These are phyloP conservation scores for Hansenula anomala DNA, from an alignment of 1,139 yeast genomes.

Conservation along the genomic window DNA sequence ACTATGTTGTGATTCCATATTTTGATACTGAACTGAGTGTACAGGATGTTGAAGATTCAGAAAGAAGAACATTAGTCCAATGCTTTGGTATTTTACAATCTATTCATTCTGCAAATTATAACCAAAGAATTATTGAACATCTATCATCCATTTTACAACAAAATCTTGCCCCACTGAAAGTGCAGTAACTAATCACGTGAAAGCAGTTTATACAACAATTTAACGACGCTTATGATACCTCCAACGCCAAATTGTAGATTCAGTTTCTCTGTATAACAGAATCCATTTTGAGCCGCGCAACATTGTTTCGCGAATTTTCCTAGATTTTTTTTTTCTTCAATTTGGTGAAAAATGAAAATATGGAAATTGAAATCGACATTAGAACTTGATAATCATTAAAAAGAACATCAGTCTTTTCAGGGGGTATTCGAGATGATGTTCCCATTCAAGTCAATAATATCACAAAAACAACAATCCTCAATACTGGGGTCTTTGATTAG, in stretches of 20 bases:
- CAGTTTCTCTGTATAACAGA: too few relatives aligned
- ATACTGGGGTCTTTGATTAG: not conserved
- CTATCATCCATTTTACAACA: constrained; percentile 12
- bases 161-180: not conserved
- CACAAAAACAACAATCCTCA: not conserved
- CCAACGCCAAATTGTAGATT: too few relatives aligned
- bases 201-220: not conserved
- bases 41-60: constrained; percentile 28
- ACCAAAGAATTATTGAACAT: constrained; percentile 48
- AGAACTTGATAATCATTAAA: too few relatives aligned
- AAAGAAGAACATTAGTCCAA: constrained; percentile 40
- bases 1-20: constrained; percentile 42
- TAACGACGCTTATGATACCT: not conserved
- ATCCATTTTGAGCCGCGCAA: too few relatives aligned
- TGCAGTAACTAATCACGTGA: not conserved
- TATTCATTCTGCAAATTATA: constrained; percentile 45
- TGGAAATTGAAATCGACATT: too few relatives aligned
- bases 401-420: too few relatives aligned
- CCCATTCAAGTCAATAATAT: not conserved
- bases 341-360: too few relatives aligned
- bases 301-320: too few relatives aligned
- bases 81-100: constrained; percentile 52
- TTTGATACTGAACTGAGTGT: constrained; percentile 33
- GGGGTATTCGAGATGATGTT: not conserved
- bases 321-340: too few relatives aligned